Percentiles rank a stretch among this genome's conserved stretches.
These are phyloP conservation scores for Colletotrichum lini DNA, from an alignment of 2,329 filamentous ascomycete genomes.

Conservation along the genomic window DNA sequence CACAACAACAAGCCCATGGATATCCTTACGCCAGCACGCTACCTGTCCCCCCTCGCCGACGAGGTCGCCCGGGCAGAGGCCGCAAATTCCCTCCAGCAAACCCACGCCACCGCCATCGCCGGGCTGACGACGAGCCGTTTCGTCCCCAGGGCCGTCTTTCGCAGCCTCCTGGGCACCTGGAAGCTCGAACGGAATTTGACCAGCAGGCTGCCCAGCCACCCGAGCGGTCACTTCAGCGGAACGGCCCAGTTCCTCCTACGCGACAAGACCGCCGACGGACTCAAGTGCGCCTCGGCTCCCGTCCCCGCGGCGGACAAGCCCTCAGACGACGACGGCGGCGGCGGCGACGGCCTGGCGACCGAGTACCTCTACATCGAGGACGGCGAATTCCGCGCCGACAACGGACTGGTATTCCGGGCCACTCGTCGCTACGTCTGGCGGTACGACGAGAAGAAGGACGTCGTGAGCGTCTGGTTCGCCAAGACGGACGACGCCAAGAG, in stretches of 20 bases:
- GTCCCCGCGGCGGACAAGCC: conserved; percentile 25
- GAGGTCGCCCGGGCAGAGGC: conserved; percentile 57
- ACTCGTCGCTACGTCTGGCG: conserved; percentile 80
- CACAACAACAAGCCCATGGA: conserved; percentile 63
- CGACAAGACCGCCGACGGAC: conserved; percentile 68
- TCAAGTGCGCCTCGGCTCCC: conserved; percentile 50
- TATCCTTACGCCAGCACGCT: conserved; percentile 69
- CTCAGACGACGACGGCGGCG: conserved; percentile 37
- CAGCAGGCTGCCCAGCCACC: conserved; percentile 69
- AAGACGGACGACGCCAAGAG: conserved; percentile 72
- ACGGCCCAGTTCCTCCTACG: conserved; percentile 76
- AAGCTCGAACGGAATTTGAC: conserved; percentile 70
- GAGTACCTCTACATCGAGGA: conserved; percentile 81
- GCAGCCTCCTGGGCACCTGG: conserved; percentile 80
- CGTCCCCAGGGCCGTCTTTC: conserved; percentile 77
- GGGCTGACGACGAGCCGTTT: conserved; percentile 64
- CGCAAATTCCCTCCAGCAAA: conserved; percentile 60
- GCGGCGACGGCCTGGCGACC: conserved; percentile 54
- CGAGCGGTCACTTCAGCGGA: conserved; percentile 76
- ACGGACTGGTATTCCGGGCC: conserved; percentile 71
- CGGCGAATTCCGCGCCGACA: conserved; percentile 73
- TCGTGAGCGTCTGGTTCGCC: conserved; percentile 81
- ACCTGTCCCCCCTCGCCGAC: conserved; percentile 59
- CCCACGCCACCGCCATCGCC: conserved; percentile 57
- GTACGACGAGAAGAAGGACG: conserved; percentile 73